These are phyloP conservation scores for Geotrichum klebahnii DNA, from an alignment of 1,139 yeast species.

Conservation along the genomic window DNA sequence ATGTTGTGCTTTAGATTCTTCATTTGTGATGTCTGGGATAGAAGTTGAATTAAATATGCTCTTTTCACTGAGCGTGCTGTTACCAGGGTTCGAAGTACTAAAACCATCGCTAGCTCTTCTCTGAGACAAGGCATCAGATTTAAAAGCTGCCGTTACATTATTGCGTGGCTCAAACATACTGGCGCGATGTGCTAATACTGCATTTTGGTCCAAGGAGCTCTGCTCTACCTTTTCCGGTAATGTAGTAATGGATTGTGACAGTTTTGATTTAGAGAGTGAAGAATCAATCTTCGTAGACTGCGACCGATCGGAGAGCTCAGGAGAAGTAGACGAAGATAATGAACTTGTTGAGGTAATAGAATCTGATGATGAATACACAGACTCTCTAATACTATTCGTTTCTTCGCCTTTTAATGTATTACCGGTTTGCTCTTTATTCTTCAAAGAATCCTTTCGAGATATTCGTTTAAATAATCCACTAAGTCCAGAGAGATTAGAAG, in stretches of 20 bases:
- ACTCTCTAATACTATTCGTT: neutral
- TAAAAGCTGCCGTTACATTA: neutral
- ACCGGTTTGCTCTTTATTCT: neutral
- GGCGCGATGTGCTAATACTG: too few species aligned
- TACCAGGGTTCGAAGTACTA: too few species aligned
- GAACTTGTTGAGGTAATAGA: neutral
- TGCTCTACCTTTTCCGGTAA: too few species aligned
- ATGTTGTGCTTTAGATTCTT: too few species aligned
- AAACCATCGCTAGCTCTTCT: neutral
- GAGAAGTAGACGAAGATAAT: neutral
- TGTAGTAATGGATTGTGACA: too few species aligned
- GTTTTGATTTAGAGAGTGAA: neutral
- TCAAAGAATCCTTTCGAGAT: slow-evolving; percentile 4
- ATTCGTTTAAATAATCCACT: slow-evolving; percentile 27
- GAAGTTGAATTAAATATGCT: neutral
- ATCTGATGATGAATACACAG: neutral
- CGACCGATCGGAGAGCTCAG: neutral
- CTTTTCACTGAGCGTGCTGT: too few species aligned
- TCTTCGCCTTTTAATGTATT: too few species aligned
- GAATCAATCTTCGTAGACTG: neutral
- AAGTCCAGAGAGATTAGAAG: slow-evolving; percentile 22
- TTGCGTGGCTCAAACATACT: neutral
- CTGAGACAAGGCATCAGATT: neutral
- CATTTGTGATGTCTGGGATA: neutral
- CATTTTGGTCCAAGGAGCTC: too few species aligned